Conservation (phyloP, 495 filamentous ascomycete species). For the Chaetomidium leptoderma region DNA sequence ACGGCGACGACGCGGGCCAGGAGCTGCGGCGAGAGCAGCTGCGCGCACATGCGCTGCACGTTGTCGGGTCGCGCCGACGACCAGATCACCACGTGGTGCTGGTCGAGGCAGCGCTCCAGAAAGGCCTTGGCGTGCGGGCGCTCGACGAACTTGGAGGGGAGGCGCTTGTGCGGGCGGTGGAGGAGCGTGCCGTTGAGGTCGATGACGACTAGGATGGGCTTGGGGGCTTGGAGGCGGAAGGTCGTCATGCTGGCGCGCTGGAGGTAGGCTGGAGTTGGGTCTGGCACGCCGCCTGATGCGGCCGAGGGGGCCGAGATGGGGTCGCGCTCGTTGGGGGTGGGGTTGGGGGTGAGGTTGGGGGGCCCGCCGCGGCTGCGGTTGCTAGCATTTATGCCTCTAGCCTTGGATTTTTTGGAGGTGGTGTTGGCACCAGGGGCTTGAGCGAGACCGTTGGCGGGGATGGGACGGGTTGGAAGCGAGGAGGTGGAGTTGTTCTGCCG, state of each 20-base stretch:
- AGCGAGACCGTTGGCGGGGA: background rate
- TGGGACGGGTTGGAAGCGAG: background rate
- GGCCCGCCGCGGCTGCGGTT: background rate
- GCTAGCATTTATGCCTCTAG: background rate
- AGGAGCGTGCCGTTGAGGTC: constrained; percentile 93
- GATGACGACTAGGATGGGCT: constrained; percentile 69
- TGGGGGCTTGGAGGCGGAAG: constrained; percentile 24
- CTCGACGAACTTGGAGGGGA: constrained; percentile 49
- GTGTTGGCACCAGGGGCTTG: background rate
- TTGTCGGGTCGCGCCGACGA: constrained; percentile 74
- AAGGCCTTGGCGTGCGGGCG: constrained; percentile 64
- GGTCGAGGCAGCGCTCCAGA: constrained; percentile 58
- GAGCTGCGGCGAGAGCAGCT: constrained; percentile 44
- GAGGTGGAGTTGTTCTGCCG: background rate
- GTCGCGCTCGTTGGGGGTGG: constrained; percentile 10
- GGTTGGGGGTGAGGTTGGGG: background rate
- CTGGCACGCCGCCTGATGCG: constrained; percentile 48
- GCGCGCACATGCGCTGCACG: constrained; percentile 56
- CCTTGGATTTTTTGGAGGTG: background rate
- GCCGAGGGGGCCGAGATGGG: constrained; percentile 32
- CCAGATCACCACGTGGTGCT: constrained; percentile 83
- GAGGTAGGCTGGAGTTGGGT: constrained; percentile 43
- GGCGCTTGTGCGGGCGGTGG: constrained; percentile 52
- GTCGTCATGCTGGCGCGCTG: constrained; percentile 23
- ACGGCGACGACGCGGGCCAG: constrained; percentile 54